Evolutionary conservation across 2,329 filamentous ascomycete genomes (phyloP).

Genomic region (Hymenoscyphus salicellus): DNA sequence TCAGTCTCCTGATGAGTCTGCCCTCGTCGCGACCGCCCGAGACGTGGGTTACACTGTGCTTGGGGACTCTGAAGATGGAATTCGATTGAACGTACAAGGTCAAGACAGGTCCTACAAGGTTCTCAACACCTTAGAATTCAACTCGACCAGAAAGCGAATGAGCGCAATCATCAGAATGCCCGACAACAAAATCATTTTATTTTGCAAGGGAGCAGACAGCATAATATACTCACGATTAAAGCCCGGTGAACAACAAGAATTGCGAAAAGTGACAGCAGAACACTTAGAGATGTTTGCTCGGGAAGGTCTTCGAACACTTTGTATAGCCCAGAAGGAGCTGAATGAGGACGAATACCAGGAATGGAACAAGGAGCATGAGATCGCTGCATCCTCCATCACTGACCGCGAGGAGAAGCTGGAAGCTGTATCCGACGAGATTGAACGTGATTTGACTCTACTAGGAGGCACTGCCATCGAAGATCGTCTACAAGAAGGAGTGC

Average conservation of each 20-base stretch:
- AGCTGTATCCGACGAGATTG: slow-evolving; percentile 82
- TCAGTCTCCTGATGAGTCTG: slow-evolving; percentile 94
- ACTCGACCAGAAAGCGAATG: slow-evolving; percentile 95
- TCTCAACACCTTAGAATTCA: slow-evolving; percentile 95
- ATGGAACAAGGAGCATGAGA: slow-evolving; percentile 85
- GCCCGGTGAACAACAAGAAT: slow-evolving; percentile 78
- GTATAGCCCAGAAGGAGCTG: slow-evolving; percentile 81
- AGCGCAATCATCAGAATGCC: slow-evolving; percentile 96
- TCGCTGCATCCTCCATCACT: slow-evolving; percentile 77
- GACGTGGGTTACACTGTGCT: slow-evolving; percentile 95
- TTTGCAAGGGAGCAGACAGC: slow-evolving; percentile 96
- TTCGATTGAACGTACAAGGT: slow-evolving; percentile 83
- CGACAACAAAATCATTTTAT: slow-evolving; percentile 80
- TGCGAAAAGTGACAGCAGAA: slow-evolving; percentile 80
- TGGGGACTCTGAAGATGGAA: slow-evolving; percentile 72
- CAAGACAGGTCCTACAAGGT: slow-evolving; percentile 81
- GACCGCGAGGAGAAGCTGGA: slow-evolving; percentile 93
- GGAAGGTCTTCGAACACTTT: slow-evolving; percentile 91
- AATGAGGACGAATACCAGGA: slow-evolving; percentile 76
- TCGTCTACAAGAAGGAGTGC: slow-evolving; percentile 91
- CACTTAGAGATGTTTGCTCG: slow-evolving; percentile 96
- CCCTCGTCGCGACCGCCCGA: slow-evolving; percentile 86
- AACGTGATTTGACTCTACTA: slow-evolving; percentile 81
- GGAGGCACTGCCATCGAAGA: slow-evolving; percentile 98
- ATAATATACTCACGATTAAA: slow-evolving; percentile 92